Evolutionary conservation across 2,329 filamentous ascomycete species (phyloP).

Genomic region (Boeremia exigua): DNA sequence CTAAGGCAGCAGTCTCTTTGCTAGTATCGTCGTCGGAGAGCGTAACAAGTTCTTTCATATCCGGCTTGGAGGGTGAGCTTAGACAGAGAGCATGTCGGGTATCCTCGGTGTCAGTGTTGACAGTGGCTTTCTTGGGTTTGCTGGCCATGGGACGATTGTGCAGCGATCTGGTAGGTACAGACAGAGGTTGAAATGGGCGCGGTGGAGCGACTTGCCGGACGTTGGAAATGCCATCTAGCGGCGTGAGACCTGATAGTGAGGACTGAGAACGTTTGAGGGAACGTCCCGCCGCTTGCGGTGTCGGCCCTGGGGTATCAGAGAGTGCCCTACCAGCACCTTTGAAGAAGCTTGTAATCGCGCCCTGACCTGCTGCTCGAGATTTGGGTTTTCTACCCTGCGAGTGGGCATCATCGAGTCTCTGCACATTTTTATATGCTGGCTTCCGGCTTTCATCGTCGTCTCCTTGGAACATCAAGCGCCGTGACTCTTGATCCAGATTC

Average conservation of each 20-base stretch:
- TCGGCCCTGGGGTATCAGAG: constrained; percentile 16
- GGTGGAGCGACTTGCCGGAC: constrained; percentile 17
- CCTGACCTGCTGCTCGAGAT: constrained; percentile 56
- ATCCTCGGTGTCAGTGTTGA: constrained; percentile 30
- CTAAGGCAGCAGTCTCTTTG: constrained; percentile 16
- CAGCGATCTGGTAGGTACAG: constrained; percentile 38
- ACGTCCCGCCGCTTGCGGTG: constrained; percentile 9
- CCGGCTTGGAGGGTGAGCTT: constrained; percentile 49
- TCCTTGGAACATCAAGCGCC: constrained; percentile 22
- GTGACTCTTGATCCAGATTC: constrained; percentile 49
- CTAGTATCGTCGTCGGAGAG: constrained; percentile 8
- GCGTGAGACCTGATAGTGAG: constrained; percentile 18
- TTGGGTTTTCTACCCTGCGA: constrained; percentile 31
- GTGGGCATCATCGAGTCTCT: constrained; percentile 29
- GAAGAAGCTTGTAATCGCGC: constrained; percentile 62
- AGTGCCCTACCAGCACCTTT: constrained; percentile 35
- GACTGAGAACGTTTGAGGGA: constrained; percentile 32
- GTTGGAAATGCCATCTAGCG: constrained; percentile 46
- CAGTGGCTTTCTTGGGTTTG: constrained; percentile 35
- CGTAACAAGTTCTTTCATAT: constrained; percentile 18
- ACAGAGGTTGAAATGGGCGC: constrained; percentile 31
- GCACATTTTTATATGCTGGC: constrained; percentile 33
- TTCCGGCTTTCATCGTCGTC: constrained; percentile 29
- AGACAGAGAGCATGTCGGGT: constrained; percentile 57
- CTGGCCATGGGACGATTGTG: constrained; percentile 41